phyloP scores from a whole-genome alignment of 2,329 filamentous ascomycete species.

The Apiospora aurea region DNA sequence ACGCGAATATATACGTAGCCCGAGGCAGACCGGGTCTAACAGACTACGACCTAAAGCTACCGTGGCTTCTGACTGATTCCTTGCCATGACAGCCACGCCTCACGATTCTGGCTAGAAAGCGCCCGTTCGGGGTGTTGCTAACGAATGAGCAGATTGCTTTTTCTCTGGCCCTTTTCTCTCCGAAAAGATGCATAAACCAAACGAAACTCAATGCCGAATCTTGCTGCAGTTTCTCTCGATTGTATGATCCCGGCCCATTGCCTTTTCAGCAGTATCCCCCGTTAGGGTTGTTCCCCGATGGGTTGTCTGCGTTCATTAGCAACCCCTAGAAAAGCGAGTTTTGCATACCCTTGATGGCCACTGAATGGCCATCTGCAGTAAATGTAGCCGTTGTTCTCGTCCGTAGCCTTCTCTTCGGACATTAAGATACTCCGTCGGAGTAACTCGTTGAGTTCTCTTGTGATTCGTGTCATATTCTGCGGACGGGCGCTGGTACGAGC shows the following conservation, averaged over 20 bases:
- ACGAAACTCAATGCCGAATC: neutral
- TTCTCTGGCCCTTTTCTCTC: neutral
- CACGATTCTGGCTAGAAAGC: neutral
- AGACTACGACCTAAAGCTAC: neutral
- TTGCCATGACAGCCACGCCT: neutral
- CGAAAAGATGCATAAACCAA: neutral
- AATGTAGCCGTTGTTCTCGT: neutral
- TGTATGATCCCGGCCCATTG: neutral
- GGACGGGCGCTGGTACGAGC: neutral
- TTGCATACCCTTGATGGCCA: neutral
- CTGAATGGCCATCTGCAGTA: neutral
- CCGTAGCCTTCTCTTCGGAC: neutral
- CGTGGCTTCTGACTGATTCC: neutral
- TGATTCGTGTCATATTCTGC: neutral
- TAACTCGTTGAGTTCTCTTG: neutral
- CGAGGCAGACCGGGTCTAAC: neutral
- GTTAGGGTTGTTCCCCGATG: neutral
- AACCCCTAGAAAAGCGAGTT: neutral
- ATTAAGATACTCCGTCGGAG: neutral
- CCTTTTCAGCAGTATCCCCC: neutral
- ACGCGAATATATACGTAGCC: neutral
- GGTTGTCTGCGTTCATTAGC: neutral
- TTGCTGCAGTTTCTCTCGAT: neutral
- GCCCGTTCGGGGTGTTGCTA: neutral
- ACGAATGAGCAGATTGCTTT: neutral